phyloP scores from a whole-genome alignment of 2,329 filamentous ascomycete genomes.

The Fusarium beomiforme region DNA sequence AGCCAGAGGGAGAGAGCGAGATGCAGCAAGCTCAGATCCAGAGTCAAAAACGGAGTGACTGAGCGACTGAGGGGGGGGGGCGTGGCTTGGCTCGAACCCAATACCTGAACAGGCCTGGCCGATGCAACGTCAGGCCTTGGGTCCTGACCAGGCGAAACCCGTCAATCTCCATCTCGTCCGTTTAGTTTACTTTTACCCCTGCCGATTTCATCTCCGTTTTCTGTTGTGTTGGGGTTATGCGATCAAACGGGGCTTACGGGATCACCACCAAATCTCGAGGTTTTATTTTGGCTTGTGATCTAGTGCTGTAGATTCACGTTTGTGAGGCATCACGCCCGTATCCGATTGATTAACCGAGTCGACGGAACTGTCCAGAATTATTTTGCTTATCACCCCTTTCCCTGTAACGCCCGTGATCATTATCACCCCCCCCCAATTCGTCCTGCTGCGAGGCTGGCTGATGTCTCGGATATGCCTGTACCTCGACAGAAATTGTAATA shows the following conservation, averaged over 20 bases:
- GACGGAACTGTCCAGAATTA: background rate
- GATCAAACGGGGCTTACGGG: conserved; percentile 30
- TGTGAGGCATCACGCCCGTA: background rate
- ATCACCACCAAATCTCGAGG: background rate
- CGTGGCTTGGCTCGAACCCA: conserved; percentile 3
- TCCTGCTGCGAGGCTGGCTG: conserved; percentile 15
- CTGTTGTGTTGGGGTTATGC: conserved; percentile 14
- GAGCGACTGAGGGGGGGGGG: background rate
- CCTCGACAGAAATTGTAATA: conserved; percentile 1
- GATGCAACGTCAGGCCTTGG: conserved; percentile 39
- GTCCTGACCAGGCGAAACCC: conserved; percentile 31
- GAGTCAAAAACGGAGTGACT: conserved; percentile 10
- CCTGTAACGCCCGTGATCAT: conserved; percentile 16
- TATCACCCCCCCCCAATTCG: conserved; percentile 1
- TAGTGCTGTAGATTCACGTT: background rate
- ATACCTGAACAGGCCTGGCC: conserved; percentile 4
- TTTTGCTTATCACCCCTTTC: background rate
- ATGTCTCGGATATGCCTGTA: conserved; percentile 38
- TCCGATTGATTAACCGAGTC: conserved; percentile 14
- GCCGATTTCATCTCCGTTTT: conserved; percentile 30
- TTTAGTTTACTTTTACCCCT: conserved; percentile 30
- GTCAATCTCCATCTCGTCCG: conserved; percentile 19
- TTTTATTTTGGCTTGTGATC: conserved; percentile 12
- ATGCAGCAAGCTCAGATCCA: background rate
- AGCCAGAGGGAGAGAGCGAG: background rate